phyloP scores from a whole-genome alignment of 345 rosid species.

The Salix arbutifolia region DNA sequence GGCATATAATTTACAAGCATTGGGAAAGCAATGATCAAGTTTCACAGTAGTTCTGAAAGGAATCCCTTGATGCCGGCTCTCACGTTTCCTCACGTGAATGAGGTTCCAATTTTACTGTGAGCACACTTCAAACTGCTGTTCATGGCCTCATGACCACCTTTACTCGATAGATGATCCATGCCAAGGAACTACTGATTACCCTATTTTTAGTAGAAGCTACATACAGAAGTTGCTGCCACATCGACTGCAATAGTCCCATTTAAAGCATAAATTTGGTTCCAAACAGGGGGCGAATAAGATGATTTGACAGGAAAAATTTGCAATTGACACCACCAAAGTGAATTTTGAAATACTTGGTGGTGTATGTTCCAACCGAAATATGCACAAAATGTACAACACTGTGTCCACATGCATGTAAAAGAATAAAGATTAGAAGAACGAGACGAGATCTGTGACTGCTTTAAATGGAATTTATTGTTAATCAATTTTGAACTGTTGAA shows the following conservation, averaged over 20 bases:
- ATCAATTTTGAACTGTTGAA: not conserved
- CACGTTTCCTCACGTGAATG: not conserved
- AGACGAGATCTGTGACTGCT: not conserved
- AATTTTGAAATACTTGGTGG: not conserved
- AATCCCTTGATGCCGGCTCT: not conserved
- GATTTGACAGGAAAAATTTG: not conserved
- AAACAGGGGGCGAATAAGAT: not conserved
- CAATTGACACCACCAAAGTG: not conserved
- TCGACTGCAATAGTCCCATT: not conserved
- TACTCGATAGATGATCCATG: not conserved
- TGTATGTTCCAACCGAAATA: not conserved
- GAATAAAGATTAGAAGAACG: not conserved
- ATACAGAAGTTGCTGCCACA: not conserved
- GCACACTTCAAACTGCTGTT: not conserved
- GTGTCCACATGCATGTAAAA: not conserved
- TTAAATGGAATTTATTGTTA: constrained; percentile 12
- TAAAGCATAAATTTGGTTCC: not conserved
- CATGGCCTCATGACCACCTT: not conserved
- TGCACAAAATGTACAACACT: not conserved
- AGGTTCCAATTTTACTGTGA: not conserved
- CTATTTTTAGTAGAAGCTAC: not conserved
- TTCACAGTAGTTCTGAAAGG: not conserved
- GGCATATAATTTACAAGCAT: not conserved
- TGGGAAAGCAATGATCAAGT: constrained; percentile 1
- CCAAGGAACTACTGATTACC: not conserved